Evolutionary conservation across 768 basidiomycete species (phyloP).

Genomic region (Leccinum incarnatum): DNA sequence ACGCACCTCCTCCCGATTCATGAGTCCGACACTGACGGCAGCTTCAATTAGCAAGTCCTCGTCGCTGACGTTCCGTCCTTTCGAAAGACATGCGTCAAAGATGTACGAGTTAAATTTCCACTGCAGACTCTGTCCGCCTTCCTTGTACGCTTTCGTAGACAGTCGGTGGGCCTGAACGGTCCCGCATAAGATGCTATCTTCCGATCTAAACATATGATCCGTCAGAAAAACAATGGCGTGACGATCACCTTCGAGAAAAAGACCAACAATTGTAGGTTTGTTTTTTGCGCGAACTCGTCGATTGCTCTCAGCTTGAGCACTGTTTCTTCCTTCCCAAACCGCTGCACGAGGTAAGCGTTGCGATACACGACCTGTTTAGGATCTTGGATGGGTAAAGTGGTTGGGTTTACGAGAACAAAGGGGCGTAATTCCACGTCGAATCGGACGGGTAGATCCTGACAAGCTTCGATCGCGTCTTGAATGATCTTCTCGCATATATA

Average conservation of each 20-base stretch:
- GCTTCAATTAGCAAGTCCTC: conserved; percentile 33
- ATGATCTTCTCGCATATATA: conserved; percentile 36
- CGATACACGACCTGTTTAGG: conserved; percentile 12
- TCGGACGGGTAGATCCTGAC: conserved; percentile 27
- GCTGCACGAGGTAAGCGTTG: conserved; percentile 18
- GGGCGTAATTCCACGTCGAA: conserved; percentile 35
- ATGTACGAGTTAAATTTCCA: conserved; percentile 33
- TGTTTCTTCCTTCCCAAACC: conserved; percentile 26
- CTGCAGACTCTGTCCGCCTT: conserved; percentile 39
- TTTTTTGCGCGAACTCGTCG: conserved; percentile 24
- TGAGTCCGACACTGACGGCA: conserved; percentile 36
- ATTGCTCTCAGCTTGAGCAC: conserved; percentile 25
- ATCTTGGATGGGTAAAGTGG: neutral
- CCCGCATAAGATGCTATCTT: conserved; percentile 36
- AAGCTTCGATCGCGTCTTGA: conserved; percentile 32
- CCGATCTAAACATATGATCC: conserved; percentile 24
- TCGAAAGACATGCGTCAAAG: conserved; percentile 40
- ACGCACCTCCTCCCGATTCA: conserved; percentile 36
- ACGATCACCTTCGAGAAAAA: neutral
- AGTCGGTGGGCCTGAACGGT: conserved; percentile 45
- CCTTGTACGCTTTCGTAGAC: conserved; percentile 38
- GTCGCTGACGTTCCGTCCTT: conserved; percentile 35
- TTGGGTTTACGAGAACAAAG: conserved; percentile 21
- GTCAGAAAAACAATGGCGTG: neutral
- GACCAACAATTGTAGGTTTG: conserved; percentile 25